Conservation (phyloP, 2,329 filamentous ascomycete species). For the Nannizziopsis arthrosporioides region DNA sequence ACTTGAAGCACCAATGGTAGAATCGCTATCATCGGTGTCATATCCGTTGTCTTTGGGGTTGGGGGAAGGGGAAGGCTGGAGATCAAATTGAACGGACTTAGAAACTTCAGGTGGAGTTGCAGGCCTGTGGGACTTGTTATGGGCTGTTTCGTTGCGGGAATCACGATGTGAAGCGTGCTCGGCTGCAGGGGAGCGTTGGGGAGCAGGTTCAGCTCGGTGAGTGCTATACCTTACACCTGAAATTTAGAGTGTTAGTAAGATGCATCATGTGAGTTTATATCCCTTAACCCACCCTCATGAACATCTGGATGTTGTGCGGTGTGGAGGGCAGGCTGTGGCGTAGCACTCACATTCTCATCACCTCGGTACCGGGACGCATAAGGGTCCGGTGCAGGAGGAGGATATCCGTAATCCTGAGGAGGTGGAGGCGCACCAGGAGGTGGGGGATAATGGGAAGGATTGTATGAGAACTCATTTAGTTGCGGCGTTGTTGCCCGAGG, state of each 20-base stretch:
- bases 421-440: constrained; percentile 30
- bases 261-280: background rate
- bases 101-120: background rate
- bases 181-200: background rate
- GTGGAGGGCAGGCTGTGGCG: constrained; percentile 22
- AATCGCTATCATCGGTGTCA: constrained; percentile 35
- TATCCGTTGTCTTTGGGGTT: constrained; percentile 23
- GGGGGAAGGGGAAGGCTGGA: constrained; percentile 7
- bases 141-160: background rate
- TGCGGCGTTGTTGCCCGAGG: constrained; percentile 6
- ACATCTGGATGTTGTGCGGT: constrained; percentile 27
- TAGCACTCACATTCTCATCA: constrained; percentile 43
- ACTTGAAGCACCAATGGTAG: constrained; percentile 23
- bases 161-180: background rate
- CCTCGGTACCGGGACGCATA: constrained; percentile 31
- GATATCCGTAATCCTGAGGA: constrained; percentile 27
- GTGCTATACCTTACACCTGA: constrained; percentile 17
- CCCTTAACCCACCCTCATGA: constrained; percentile 34
- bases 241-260: constrained; percentile 8
- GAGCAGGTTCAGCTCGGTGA: background rate
- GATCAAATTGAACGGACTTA: constrained; percentile 17
- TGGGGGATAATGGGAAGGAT: constrained; percentile 33
- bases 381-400: constrained; percentile 27
- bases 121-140: background rate
- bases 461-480: constrained; percentile 20